Evolutionary conservation across 208 protist genomes (phyloP).

Genomic region (Leishmania gerbilli): DNA sequence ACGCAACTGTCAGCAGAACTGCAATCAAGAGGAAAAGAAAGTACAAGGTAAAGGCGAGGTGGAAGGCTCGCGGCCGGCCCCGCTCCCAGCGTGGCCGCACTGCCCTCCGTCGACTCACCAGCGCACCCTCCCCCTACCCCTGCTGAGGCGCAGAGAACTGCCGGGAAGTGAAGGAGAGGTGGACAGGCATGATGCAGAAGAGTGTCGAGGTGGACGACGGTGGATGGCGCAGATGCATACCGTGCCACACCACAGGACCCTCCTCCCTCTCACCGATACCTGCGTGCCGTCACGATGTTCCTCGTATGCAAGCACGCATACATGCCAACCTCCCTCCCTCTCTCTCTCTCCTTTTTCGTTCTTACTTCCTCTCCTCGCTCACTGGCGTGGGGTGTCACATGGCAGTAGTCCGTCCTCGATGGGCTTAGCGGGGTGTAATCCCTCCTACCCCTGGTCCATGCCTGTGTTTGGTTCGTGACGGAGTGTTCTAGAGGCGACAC

Average conservation of each 20-base stretch:
- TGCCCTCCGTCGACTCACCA: not conserved
- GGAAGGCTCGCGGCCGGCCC: not conserved
- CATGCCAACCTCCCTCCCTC: not conserved
- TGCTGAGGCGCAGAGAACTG: not conserved
- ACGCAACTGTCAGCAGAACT: not conserved
- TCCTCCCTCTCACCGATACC: not conserved
- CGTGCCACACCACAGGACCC: not conserved
- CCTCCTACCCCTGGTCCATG: not conserved
- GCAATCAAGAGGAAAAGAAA: not conserved
- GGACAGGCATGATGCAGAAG: not conserved
- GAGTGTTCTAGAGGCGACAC: not conserved
- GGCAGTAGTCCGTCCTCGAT: not conserved
- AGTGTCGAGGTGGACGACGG: not conserved
- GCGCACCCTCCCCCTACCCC: not conserved
- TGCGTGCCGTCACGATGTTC: not conserved
- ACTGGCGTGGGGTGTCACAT: not conserved
- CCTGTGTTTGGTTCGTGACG: not conserved
- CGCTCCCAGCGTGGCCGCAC: not conserved
- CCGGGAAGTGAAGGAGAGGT: not conserved
- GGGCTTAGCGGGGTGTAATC: not conserved
- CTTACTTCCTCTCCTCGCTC: not conserved
- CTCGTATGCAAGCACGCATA: not conserved
- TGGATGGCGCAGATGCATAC: not conserved
- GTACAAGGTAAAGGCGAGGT: not conserved
- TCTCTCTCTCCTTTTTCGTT: not conserved